A percentile compares a stretch with the other conserved stretches of the same genome.
These are phyloP conservation scores for Monosporascus sp. DNA, from an alignment of 2,329 filamentous ascomycete species.

Conservation along the genomic window DNA sequence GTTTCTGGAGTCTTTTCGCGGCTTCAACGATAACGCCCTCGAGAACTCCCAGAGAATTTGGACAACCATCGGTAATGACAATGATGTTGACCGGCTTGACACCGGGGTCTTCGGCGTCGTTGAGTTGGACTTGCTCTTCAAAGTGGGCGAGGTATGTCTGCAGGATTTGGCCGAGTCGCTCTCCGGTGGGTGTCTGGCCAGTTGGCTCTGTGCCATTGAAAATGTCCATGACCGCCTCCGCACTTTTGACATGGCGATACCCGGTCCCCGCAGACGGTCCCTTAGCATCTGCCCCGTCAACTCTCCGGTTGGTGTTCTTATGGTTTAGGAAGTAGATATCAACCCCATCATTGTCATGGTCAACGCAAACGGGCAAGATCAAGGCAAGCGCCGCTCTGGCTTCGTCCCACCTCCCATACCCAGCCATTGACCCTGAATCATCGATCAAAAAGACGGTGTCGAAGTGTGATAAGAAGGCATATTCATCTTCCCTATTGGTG, in stretches of 20 bases:
- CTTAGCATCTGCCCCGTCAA: slow-evolving; percentile 15
- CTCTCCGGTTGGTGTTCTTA: slow-evolving; percentile 30
- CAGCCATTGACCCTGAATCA: slow-evolving; percentile 77
- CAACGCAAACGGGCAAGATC: slow-evolving; percentile 77
- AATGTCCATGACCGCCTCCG: slow-evolving; percentile 56
- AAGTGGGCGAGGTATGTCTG: slow-evolving; percentile 61
- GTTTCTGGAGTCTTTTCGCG: slow-evolving; percentile 64
- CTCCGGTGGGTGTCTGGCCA: slow-evolving; percentile 70
- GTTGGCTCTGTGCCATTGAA: slow-evolving; percentile 63
- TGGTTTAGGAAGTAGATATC: slow-evolving; percentile 91
- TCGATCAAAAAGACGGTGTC: slow-evolving; percentile 87
- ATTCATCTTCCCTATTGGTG: neutral
- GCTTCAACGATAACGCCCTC: slow-evolving; percentile 61
- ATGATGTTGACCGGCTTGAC: slow-evolving; percentile 86
- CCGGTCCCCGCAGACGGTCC: slow-evolving; percentile 35
- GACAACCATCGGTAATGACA: slow-evolving; percentile 86
- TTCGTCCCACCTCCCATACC: slow-evolving; percentile 22
- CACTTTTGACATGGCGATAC: slow-evolving; percentile 59
- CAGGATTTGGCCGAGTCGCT: slow-evolving; percentile 65
- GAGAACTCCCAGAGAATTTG: slow-evolving; percentile 68
- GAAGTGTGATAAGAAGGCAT: slow-evolving; percentile 65
- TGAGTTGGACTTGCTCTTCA: slow-evolving; percentile 28
- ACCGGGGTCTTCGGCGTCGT: slow-evolving; percentile 29
- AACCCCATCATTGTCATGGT: slow-evolving; percentile 76
- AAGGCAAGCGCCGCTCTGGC: neutral